Evolutionary conservation across 1,284 basidiomycete genomes (phyloP), one percentile per base, ranked within the genome.

Genomic region (Sutorius eximius): DNA sequence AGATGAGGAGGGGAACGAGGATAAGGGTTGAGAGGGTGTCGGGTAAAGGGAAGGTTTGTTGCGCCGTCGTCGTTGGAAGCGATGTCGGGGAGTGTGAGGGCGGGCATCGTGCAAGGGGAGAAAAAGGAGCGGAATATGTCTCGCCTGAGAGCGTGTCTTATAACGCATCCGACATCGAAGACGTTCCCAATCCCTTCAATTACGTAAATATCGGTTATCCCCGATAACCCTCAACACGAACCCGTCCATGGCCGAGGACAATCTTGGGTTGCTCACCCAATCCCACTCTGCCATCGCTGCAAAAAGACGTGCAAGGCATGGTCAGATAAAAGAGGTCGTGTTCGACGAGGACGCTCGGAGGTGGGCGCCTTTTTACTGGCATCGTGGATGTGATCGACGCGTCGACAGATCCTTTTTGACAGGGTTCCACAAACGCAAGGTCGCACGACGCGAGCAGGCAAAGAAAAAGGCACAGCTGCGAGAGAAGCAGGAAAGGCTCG

Each of bases 351-450:
- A 82, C 48, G 86, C 87, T 0, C 77, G 91, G 57, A 82, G 82
- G 91, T 90, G 42, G 34, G 56, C 27, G 5, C 20, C 24, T 13
- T 33, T 30, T 5, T 18, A 13, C 12, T 36, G 2, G 2, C 30
- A 18, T 29, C 3, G 22, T 43, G 36, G 45, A 45, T 41, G 27
- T 43, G 49, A 54, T 45, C 45, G 15, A 67, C 48, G 29, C 20
- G 27, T 27, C 13, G 51, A 9, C 65, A 93, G 91, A 64, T 86
- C 92, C 49, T 94, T 86, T 71, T 71, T 94, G 67, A 93, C 91
- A 11, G 91, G 91, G 16, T 94, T 94, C 71, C 87, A 87, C 69
- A 93, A 93, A 71, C 85, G 91, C 59, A 94, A 94, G 68, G 67
- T 91, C 48, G 82, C 82, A 60, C 89, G 87, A 69, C 80, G 85